Percentiles rank a stretch among this genome's conserved stretches.
phyloP scores from a whole-genome alignment of 805 yeast species.

The Teunomyces kruisii region DNA sequence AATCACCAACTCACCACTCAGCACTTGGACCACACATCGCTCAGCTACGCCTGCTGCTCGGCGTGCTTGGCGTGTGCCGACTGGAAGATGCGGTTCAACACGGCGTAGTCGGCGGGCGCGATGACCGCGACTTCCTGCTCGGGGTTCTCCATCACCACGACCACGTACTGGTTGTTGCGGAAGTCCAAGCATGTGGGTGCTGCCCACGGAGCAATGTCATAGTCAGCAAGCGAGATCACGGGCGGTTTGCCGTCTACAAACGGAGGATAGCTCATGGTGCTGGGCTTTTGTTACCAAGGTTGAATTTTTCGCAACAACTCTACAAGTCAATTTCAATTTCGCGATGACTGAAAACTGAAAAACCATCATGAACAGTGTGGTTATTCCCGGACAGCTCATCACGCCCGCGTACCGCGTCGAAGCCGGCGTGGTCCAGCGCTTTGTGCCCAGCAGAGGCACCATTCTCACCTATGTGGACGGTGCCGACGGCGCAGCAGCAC shows the following conservation, averaged over 20 bases:
- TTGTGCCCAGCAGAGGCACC: constrained; percentile 66
- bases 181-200: constrained; percentile 48
- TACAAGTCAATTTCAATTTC: not conserved
- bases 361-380: constrained; percentile 8
- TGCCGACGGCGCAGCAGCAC: constrained; percentile 19
- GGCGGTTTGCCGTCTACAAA: constrained; percentile 49
- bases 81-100: constrained; percentile 44
- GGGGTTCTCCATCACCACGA: constrained; percentile 47
- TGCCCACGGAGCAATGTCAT: constrained; percentile 56
- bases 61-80: constrained; percentile 40
- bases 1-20: no score
- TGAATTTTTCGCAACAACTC: not conserved
- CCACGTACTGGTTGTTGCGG: constrained; percentile 34
- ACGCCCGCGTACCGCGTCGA: constrained; percentile 51
- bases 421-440: constrained; percentile 41
- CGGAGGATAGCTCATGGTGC: constrained; percentile 33
- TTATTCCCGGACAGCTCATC: constrained; percentile 74
- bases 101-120: constrained; percentile 33
- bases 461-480: constrained; percentile 46
- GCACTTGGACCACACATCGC: no score
- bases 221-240: constrained; percentile 42
- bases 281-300: no score
- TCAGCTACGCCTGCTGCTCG: constrained; percentile 10
- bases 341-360: constrained; percentile 8
- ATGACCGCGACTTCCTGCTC: constrained; percentile 44